Conservation (phyloP, 2,329 filamentous ascomycete genomes). For the Dothideomycetes sp. region DNA sequence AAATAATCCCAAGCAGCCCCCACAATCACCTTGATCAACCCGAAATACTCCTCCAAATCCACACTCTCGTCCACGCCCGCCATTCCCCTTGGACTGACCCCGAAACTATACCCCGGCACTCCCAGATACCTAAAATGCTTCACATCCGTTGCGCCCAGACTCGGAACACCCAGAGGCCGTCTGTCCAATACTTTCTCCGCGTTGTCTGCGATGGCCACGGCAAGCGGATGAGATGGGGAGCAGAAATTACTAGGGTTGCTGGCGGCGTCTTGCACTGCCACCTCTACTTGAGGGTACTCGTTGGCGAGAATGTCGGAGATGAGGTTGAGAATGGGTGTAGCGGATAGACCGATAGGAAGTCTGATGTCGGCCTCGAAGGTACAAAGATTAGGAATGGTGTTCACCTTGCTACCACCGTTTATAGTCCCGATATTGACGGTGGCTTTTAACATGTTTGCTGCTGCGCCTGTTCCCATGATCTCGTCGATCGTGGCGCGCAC, state of each 20-base stretch:
- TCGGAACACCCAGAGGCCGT: constrained; percentile 23
- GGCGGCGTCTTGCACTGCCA: constrained; percentile 22
- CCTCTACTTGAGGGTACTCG: constrained; percentile 19
- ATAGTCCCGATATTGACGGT: constrained; percentile 32
- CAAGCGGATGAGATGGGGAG: constrained; percentile 23
- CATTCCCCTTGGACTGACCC: constrained; percentile 21
- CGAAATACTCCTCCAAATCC: constrained; percentile 20
- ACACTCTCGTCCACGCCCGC: constrained; percentile 18
- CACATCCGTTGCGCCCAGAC: constrained; percentile 29
- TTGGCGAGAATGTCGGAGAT: constrained; percentile 18
- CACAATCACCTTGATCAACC: constrained; percentile 20
- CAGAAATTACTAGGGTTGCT: constrained; percentile 24
- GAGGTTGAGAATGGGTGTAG: constrained; percentile 16
- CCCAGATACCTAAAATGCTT: constrained; percentile 29
- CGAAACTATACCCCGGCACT: constrained; percentile 28
- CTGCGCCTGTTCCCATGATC: constrained; percentile 26
- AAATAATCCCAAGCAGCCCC: constrained; percentile 22
- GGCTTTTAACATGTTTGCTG: constrained; percentile 21
- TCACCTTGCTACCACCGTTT: constrained; percentile 31
- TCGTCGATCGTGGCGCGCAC: constrained; percentile 22
- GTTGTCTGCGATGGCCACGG: constrained; percentile 16
- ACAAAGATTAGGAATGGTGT: constrained; percentile 29
- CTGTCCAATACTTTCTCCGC: constrained; percentile 17
- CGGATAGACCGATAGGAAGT: constrained; percentile 27
- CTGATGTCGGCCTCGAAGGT: constrained; percentile 30